These are phyloP conservation scores for Penicillium cataractarum DNA, from an alignment of 495 filamentous ascomycete genomes.

Conservation along the genomic window DNA sequence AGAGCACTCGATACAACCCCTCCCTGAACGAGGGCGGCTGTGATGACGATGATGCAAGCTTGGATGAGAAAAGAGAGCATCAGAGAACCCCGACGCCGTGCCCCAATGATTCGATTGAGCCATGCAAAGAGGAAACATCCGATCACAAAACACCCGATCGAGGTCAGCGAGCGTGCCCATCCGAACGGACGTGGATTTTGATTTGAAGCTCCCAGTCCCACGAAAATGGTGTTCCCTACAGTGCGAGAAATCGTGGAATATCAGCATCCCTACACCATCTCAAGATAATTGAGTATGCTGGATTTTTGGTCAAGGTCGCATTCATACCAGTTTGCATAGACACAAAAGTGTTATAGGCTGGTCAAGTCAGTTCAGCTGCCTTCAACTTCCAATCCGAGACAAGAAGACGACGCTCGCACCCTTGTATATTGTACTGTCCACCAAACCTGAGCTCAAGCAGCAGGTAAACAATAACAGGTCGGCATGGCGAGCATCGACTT, in stretches of 20 bases:
- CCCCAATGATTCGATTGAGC: slow-evolving; percentile 33
- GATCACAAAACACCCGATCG: slow-evolving; percentile 55
- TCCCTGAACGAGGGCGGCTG: slow-evolving; percentile 54
- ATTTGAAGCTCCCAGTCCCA: slow-evolving; percentile 60
- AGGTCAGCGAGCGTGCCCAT: slow-evolving; percentile 61
- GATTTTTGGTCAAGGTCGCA: not conserved
- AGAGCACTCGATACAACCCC: slow-evolving; percentile 43
- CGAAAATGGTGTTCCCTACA: slow-evolving; percentile 63
- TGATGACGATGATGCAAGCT: slow-evolving; percentile 54
- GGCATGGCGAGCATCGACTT: slow-evolving; percentile 42
- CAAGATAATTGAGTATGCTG: too few relatives aligned
- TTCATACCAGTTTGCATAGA: slow-evolving; percentile 57
- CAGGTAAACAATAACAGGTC: slow-evolving; percentile 50
- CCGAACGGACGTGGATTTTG: slow-evolving; percentile 55
- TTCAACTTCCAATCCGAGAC: not conserved
- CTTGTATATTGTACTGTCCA: slow-evolving; percentile 57
- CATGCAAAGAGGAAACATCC: slow-evolving; percentile 53
- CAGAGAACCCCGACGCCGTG: slow-evolving; percentile 49
- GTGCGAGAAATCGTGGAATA: not conserved
- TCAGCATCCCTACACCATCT: not conserved
- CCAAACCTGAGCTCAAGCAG: slow-evolving; percentile 52
- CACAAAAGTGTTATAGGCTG: slow-evolving; percentile 58
- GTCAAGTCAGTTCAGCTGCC: slow-evolving; percentile 9
- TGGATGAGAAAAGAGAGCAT: slow-evolving; percentile 59
- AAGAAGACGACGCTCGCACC: slow-evolving; percentile 17